These are phyloP conservation scores for Podospora fimiseda DNA, from an alignment of 495 filamentous ascomycete genomes.

Conservation along the genomic window DNA sequence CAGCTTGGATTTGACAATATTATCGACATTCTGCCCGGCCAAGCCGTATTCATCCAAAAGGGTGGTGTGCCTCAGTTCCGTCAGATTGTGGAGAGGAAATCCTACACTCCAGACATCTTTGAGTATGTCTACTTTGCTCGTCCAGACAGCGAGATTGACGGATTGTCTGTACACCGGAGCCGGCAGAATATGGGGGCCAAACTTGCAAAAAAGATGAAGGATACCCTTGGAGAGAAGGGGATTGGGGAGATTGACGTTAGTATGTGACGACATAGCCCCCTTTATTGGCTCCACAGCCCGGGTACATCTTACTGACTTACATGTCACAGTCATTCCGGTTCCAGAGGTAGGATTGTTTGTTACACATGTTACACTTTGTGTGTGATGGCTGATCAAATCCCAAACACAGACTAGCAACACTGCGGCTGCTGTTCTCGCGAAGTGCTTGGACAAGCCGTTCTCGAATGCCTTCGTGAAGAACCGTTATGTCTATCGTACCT, in stretches of 20 bases:
- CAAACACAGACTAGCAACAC: conserved; percentile 61
- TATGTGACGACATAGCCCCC: too few relatives aligned
- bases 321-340: conserved; percentile 37
- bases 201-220: conserved; percentile 70
- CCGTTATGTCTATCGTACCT: conserved; percentile 91
- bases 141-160: conserved; percentile 86
- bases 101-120: conserved; percentile 90
- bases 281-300: too few relatives aligned
- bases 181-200: conserved; percentile 89
- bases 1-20: conserved; percentile 82
- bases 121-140: conserved; percentile 85
- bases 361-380: too few relatives aligned
- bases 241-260: conserved; percentile 81
- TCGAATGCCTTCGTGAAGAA: conserved; percentile 79
- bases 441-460: conserved; percentile 70
- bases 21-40: conserved; percentile 76
- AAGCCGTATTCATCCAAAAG: conserved; percentile 91
- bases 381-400: too few relatives aligned
- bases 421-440: conserved; percentile 75
- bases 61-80: conserved; percentile 66
- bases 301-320: too few relatives aligned
- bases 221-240: conserved; percentile 64
- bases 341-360: too few relatives aligned
- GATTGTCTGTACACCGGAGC: conserved; percentile 82
- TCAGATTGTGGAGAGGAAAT: conserved; percentile 64